Conservation (phyloP, 306 rosid genomes). For the Erythrophleum fordii region DNA sequence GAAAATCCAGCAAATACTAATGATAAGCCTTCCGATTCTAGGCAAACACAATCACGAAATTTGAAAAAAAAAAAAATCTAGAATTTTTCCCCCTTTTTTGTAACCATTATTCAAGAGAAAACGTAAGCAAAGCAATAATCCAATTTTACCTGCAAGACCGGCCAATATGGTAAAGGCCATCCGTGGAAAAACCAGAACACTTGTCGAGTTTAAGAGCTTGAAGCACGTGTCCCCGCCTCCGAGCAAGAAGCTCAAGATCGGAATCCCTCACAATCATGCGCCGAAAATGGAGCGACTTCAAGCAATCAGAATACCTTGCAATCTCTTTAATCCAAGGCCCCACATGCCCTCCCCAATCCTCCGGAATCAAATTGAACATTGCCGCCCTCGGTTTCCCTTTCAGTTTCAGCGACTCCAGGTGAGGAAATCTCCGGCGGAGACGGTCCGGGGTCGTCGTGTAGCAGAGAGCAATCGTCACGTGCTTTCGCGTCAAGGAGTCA, state of each 20-base stretch:
- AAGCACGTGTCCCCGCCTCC: conserved; percentile 68
- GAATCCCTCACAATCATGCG: conserved; percentile 91
- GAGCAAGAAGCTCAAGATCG: conserved; percentile 76
- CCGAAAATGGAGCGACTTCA: conserved; percentile 80
- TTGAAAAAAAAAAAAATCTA: not conserved
- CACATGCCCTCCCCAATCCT: conserved; percentile 95
- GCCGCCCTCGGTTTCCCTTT: conserved; percentile 98
- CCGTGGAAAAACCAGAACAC: conserved; percentile 94
- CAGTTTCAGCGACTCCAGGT: conserved; percentile 77
- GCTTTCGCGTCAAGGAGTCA: conserved; percentile 89
- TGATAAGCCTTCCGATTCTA: not conserved
- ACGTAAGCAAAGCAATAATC: not conserved
- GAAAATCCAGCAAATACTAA: not conserved
- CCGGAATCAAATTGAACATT: conserved; percentile 93
- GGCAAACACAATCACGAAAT: not conserved
- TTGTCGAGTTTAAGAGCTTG: conserved; percentile 78
- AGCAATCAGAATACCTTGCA: conserved; percentile 59
- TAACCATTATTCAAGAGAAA: not conserved
- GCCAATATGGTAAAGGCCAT: conserved; percentile 70
- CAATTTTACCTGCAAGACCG: conserved; percentile 73
- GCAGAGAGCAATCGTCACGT: conserved; percentile 91
- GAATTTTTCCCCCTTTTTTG: too few relatives aligned
- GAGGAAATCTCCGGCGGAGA: conserved; percentile 67
- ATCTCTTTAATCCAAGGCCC: conserved; percentile 88
- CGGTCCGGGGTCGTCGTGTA: conserved; percentile 84